These are phyloP conservation scores for Didymella segeticola DNA, from an alignment of 2,329 filamentous ascomycete genomes.

Conservation along the genomic window DNA sequence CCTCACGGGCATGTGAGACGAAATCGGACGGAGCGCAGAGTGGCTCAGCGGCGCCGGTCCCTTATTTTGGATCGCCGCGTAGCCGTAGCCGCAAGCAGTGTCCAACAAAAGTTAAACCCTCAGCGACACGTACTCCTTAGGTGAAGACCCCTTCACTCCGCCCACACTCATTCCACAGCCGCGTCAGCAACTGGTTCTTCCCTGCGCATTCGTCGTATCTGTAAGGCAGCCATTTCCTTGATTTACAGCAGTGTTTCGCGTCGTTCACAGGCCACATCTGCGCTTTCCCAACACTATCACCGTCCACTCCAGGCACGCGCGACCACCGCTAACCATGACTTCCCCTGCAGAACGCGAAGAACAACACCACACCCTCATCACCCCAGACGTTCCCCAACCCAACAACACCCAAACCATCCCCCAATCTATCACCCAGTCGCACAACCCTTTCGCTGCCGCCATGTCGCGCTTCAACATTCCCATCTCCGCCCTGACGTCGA, in stretches of 20 bases:
- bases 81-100: conserved; percentile 6
- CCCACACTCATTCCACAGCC: conserved; percentile 26
- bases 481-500: conserved; percentile 87
- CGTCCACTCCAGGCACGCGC: conserved; percentile 4
- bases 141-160: conserved; percentile 12
- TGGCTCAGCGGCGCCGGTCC: conserved; percentile 10
- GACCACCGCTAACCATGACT: conserved; percentile 36
- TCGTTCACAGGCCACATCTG: conserved; percentile 41
- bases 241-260: conserved; percentile 11
- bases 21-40: conserved; percentile 9
- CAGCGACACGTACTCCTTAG: conserved; percentile 16
- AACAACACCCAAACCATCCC: conserved; percentile 12
- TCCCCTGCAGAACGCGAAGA: conserved; percentile 37
- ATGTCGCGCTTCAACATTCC: conserved; percentile 95
- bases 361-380: conserved; percentile 36
- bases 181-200: conserved; percentile 31
- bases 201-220: conserved; percentile 8
- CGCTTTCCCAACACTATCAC: conserved; percentile 5
- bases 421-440: background rate
- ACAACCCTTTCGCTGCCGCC: conserved; percentile 29
- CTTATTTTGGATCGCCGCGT: conserved; percentile 13
- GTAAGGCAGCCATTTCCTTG: conserved; percentile 40
- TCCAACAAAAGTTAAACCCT: conserved; percentile 2
- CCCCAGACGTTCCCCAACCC: conserved; percentile 24
- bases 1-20: conserved; percentile 9